phyloP scores from a whole-genome alignment of 2,329 filamentous ascomycete genomes.

The Venturia pyrina region DNA sequence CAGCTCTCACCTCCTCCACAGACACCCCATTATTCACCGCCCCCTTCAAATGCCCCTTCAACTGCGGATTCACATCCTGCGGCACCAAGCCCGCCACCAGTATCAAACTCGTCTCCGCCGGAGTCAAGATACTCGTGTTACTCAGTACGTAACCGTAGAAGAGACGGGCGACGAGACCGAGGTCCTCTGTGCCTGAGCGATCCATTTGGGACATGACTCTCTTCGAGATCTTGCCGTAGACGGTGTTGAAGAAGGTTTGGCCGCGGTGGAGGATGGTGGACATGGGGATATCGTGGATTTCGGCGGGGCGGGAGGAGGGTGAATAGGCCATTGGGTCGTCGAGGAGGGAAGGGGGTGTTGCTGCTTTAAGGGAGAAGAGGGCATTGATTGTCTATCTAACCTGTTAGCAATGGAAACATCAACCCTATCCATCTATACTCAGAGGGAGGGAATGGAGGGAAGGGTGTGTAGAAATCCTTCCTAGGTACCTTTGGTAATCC shows the following conservation, averaged over 20 bases:
- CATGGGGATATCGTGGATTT: constrained; percentile 29
- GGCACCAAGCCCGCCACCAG: constrained; percentile 42
- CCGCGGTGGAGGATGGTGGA: constrained; percentile 34
- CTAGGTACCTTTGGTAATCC: constrained; percentile 40
- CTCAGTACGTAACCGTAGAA: constrained; percentile 42
- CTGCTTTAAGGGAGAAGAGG: constrained; percentile 34
- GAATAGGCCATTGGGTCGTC: constrained; percentile 29
- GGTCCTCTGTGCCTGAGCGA: constrained; percentile 39
- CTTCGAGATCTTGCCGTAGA: constrained; percentile 42
- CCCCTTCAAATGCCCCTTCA: constrained; percentile 44
- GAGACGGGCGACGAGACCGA: constrained; percentile 38
- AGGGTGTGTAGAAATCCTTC: no score
- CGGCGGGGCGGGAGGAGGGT: constrained; percentile 29
- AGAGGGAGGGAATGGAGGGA: neutral
- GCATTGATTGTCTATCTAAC: constrained; percentile 22
- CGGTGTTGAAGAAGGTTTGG: constrained; percentile 35
- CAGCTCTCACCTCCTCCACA: constrained; percentile 39
- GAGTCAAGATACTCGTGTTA: constrained; percentile 36
- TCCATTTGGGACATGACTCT: constrained; percentile 41
- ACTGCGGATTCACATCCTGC: constrained; percentile 44
- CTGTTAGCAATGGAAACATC: neutral
- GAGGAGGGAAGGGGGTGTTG: constrained; percentile 33
- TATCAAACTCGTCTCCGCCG: constrained; percentile 41
- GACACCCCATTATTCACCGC: constrained; percentile 41
- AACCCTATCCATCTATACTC: neutral